Percentiles rank a stretch among this genome's conserved stretches.
Conservation (phyloP, 208 protist genomes). For the Vickermania spadyakhi region DNA sequence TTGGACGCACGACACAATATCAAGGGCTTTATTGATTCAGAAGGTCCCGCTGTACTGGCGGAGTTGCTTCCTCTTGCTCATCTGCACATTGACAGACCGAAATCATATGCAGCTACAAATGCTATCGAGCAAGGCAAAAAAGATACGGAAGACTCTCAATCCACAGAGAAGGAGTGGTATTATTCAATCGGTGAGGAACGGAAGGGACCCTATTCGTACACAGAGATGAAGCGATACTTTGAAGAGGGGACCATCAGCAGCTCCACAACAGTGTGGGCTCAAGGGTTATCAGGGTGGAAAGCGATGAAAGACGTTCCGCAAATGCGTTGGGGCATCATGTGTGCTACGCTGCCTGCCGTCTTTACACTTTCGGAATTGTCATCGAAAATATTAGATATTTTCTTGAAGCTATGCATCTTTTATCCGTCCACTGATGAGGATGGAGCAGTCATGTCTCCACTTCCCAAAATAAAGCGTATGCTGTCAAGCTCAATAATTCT, state of each 20-base stretch:
- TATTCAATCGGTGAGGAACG: slow-evolving; percentile 35
- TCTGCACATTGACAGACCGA: slow-evolving; percentile 85
- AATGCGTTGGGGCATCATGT: slow-evolving; percentile 86
- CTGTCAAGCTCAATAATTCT: slow-evolving; percentile 74
- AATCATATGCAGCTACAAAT: slow-evolving; percentile 59
- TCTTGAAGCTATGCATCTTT: slow-evolving; percentile 79
- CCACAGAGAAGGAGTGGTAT: slow-evolving; percentile 87
- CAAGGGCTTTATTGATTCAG: slow-evolving; percentile 87
- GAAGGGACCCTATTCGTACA: slow-evolving; percentile 60
- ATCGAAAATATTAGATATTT: slow-evolving; percentile 81
- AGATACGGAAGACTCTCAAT: slow-evolving; percentile 42
- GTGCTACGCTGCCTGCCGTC: slow-evolving; percentile 39
- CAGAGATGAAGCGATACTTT: slow-evolving; percentile 31
- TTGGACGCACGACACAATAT: slow-evolving; percentile 76
- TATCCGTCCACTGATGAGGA: slow-evolving; percentile 82
- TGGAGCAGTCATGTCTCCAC: slow-evolving; percentile 86
- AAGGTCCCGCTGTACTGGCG: slow-evolving; percentile 70
- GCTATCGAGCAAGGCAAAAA: slow-evolving; percentile 61
- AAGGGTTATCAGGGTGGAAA: slow-evolving; percentile 91
- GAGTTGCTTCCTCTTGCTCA: slow-evolving; percentile 90
- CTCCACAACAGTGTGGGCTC: slow-evolving; percentile 88
- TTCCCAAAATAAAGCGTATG: slow-evolving; percentile 87
- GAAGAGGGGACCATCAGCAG: slow-evolving; percentile 17
- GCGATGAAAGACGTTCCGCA: slow-evolving; percentile 80
- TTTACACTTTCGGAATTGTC: slow-evolving; percentile 87